These are phyloP conservation scores for Glycyrrhiza uralensis DNA, from an alignment of 306 rosid species.

Conservation along the genomic window DNA sequence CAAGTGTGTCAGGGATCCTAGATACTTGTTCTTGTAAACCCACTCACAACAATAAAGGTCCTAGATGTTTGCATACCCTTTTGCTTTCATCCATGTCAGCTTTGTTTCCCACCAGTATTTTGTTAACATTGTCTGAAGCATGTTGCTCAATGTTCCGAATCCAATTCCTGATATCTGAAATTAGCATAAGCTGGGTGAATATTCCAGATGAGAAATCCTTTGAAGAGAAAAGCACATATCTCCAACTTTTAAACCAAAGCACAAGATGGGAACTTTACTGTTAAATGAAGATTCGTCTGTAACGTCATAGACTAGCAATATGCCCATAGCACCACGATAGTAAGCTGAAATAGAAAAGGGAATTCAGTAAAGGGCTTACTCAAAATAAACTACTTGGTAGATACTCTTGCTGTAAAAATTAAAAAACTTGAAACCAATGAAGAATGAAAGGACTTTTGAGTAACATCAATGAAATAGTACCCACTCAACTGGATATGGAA, in stretches of 20 bases:
- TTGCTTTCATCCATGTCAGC: constrained; percentile 96
- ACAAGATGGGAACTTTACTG: constrained; percentile 46
- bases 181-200: constrained; percentile 18
- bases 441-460: not conserved
- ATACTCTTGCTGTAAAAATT: not conserved
- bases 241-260: constrained; percentile 19
- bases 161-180: constrained; percentile 93
- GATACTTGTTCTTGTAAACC: not conserved
- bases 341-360: constrained; percentile 56
- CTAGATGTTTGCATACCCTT: constrained; percentile 57
- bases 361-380: not conserved
- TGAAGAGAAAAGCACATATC: constrained; percentile 13
- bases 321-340: constrained; percentile 98
- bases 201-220: not conserved
- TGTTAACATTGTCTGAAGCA: constrained; percentile 93
- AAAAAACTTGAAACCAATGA: not conserved
- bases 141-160: constrained; percentile 95
- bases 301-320: constrained; percentile 90
- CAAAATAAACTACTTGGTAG: not conserved
- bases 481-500: not conserved
- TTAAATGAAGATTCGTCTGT: constrained; percentile 95
- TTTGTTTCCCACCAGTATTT: constrained; percentile 94
- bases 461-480: constrained; percentile 8
- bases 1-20: not conserved
- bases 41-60: not conserved